phyloP scores from a whole-genome alignment of 2,329 filamentous ascomycete genomes.

The Aspergillus sp. region DNA sequence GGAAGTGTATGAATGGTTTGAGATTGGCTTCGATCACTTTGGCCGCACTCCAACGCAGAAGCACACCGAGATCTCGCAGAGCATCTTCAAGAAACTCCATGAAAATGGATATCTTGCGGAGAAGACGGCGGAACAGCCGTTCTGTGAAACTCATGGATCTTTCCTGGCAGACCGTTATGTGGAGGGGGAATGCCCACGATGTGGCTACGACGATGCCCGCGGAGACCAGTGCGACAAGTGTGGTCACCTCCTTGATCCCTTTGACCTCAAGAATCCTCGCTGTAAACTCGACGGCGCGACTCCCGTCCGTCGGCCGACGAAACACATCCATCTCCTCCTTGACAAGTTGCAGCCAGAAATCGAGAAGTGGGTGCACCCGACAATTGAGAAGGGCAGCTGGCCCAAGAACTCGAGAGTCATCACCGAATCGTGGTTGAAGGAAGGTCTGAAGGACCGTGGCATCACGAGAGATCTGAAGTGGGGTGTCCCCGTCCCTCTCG shows the following conservation, averaged over 20 bases:
- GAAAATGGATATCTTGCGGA: slow-evolving; percentile 86
- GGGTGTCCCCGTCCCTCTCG: slow-evolving; percentile 63
- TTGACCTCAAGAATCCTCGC: slow-evolving; percentile 74
- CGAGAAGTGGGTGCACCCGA: slow-evolving; percentile 69
- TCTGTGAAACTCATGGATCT: slow-evolving; percentile 61
- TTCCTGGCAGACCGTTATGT: slow-evolving; percentile 77
- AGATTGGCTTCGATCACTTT: slow-evolving; percentile 91
- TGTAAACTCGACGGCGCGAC: slow-evolving; percentile 88
- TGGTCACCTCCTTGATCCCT: slow-evolving; percentile 65
- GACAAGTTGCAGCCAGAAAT: slow-evolving; percentile 77
- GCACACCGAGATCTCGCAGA: slow-evolving; percentile 89
- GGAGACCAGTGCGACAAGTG: slow-evolving; percentile 74
- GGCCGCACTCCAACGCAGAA: slow-evolving; percentile 83
- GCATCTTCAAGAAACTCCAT: slow-evolving; percentile 82
- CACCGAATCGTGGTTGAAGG: slow-evolving; percentile 50
- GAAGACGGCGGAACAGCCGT: slow-evolving; percentile 81
- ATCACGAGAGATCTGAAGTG: slow-evolving; percentile 92
- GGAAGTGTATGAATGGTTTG: slow-evolving; percentile 93
- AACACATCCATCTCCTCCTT: slow-evolving; percentile 83
- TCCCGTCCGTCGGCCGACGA: slow-evolving; percentile 75
- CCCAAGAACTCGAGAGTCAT: slow-evolving; percentile 41
- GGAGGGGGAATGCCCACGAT: slow-evolving; percentile 44
- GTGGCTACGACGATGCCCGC: slow-evolving; percentile 63
- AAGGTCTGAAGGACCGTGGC: slow-evolving; percentile 78
- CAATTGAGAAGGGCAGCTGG: slow-evolving; percentile 63